phyloP scores from a whole-genome alignment of 2,329 filamentous ascomycete genomes.

The Orbilia oligospora region DNA sequence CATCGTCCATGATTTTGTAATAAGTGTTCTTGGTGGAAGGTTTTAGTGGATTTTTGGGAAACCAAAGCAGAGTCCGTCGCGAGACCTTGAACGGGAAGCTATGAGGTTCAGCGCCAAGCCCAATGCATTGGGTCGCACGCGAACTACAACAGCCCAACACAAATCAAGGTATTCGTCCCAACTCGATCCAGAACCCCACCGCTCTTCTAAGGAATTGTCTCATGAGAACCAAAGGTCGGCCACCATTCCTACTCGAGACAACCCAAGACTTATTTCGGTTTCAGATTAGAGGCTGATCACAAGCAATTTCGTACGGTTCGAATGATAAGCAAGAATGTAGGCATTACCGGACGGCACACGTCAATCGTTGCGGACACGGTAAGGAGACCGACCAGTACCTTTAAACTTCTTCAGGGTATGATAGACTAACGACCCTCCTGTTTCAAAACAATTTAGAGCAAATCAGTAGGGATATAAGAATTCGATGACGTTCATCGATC shows the following conservation, averaged over 20 bases:
- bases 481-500: slow-evolving; percentile 49
- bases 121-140: slow-evolving; percentile 20
- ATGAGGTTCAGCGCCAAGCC: slow-evolving; percentile 34
- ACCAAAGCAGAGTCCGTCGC: slow-evolving; percentile 29
- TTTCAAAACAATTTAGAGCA: slow-evolving; percentile 24
- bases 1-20: slow-evolving; percentile 45
- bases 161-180: slow-evolving; percentile 22
- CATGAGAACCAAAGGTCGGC: not conserved
- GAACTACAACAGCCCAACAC: slow-evolving; percentile 53
- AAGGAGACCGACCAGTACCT: not conserved
- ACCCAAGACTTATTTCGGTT: slow-evolving; percentile 3
- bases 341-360: slow-evolving; percentile 48
- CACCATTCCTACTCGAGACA: slow-evolving; percentile 18
- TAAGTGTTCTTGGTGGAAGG: not conserved
- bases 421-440: slow-evolving; percentile 34
- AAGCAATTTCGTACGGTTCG: slow-evolving; percentile 14
- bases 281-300: slow-evolving; percentile 36
- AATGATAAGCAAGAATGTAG: slow-evolving; percentile 35
- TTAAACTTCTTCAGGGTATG: slow-evolving; percentile 26
- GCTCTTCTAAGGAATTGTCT: slow-evolving; percentile 10
- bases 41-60: slow-evolving; percentile 14
- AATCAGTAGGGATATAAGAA: slow-evolving; percentile 27
- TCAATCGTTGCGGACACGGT: slow-evolving; percentile 29
- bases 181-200: not conserved
- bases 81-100: slow-evolving; percentile 56